phyloP scores from a whole-genome alignment of 2,329 filamentous ascomycete genomes.

The Colletotrichum sp. region DNA sequence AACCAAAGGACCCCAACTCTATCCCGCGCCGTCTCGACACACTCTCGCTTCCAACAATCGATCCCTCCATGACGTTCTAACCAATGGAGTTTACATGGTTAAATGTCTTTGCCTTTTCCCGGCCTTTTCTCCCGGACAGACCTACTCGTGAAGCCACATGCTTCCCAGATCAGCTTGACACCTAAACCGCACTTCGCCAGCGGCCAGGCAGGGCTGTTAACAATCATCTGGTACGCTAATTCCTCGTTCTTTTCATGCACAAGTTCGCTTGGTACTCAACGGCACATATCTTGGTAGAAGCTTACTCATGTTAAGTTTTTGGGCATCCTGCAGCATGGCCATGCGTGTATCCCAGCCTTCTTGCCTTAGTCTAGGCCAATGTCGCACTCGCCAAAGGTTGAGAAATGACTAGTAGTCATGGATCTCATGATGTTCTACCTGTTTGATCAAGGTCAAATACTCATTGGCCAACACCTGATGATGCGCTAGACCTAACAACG shows the following conservation, averaged over 20 bases:
- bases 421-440: neutral
- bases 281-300: neutral
- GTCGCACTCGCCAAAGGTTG: neutral
- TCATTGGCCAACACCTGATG: neutral
- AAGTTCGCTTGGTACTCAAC: neutral
- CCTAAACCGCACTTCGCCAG: neutral
- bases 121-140: slow-evolving; percentile 24
- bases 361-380: neutral
- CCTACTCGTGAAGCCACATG: slow-evolving; percentile 25
- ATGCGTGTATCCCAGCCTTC: neutral
- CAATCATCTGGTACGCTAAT: neutral
- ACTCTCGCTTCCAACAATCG: neutral
- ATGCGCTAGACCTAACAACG: neutral
- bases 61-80: too few relatives aligned
- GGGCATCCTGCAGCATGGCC: neutral
- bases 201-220: slow-evolving; percentile 1
- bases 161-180: neutral
- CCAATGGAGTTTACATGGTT: slow-evolving; percentile 26
- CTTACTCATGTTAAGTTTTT: neutral
- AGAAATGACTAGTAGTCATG: neutral
- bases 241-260: neutral
- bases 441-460: neutral
- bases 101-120: slow-evolving; percentile 30
- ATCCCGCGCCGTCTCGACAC: neutral
- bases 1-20: neutral